Base-by-base conservation (phyloP, 2,329 filamentous ascomycete species). In the Dothideomycetidae sp. region DNA sequence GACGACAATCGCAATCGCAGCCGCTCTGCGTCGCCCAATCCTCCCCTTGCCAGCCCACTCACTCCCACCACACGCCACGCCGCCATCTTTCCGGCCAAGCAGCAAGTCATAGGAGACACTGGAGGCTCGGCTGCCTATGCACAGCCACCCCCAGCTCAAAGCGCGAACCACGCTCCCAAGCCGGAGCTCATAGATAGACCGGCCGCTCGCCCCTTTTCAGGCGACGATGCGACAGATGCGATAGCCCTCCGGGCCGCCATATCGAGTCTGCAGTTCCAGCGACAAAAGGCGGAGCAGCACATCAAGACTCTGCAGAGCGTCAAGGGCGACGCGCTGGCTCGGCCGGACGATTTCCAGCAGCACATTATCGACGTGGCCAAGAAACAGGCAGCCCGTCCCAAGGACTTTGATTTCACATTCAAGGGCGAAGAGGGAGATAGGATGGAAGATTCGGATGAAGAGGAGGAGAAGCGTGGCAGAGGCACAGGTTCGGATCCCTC, bases 241-340 rank as follows among this genome's bases (percentile, higher is more conserved):
- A 78, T 94, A 42, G 88, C 88, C 4, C 68, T 94, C 42, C 77
- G 79, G 46, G 82, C 81, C 16, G 82, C 86, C 31, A 84, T 94
- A 42, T 79, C 82, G 5, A 76, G 93, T 36, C 66, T 96, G 32
- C 84, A 93, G 60, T 68, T 93, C 46, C 88, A 96, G 62, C 77
- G 77, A 45, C 75, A 78, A 51, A 81, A 80, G 54, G 83, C 83
- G 29, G 64, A 75, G 34, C 70, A 72, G 32, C 86, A 94, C 59
- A 76, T 94, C 36, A 70, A 72, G 47, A 63, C 70, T 0, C 66
- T 94, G 21, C 71, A 76, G 47, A 64, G 66, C 40, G 71, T 82
- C 50, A 88, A 85, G 56, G 63, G 71, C 12, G 73, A 73, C 3
- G 85, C 84, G 4, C 59, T 83, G 1, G 66, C 67, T 5, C 68